Base-by-base conservation (phyloP, 1,284 basidiomycete species). In the Schizophyllum commune region DNA sequence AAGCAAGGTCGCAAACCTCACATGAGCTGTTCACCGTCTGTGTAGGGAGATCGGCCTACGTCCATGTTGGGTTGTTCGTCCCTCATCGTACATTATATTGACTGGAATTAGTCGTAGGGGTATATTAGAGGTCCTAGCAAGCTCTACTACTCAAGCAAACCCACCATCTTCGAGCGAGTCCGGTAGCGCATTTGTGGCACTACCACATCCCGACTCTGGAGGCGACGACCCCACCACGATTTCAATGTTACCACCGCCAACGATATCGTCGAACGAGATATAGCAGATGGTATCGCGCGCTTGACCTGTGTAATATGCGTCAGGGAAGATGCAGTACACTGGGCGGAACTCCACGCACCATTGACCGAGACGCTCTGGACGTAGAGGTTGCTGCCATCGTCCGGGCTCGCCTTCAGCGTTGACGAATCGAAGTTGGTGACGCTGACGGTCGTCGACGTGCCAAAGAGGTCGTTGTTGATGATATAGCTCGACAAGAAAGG, bases 401-500 rank as follows among this genome's bases (percentile, higher is more conserved):
- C 73, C 5, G 79, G 79, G 11, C 70, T 63, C 17, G 68, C 67
- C 5, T 63, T 62, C 9, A 82, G 65, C 8, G 75, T 72, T 4
- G 67, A 56, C 17, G 65, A 59, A 64, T 80, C 79, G 61, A 80
- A 80, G 22, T 71, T 71, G 9, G 63, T 63, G 7, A 80, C 77
- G 39, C 70, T 73, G 66, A 80, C 73, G 0, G 62, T 71, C 1
- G 80, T 80, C 6, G 65, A 62, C 0, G 75, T 78, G 56, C 70
- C 71, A 62, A 78, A 67, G 47, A 78, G 63, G 55, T 72, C 68
- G 64, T 80, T 80, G 58, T 66, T 68, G 52, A 80, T 63, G 5
- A 73, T 76, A 66, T 74, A 80, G 5, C 74, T 73, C 20, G 79
- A 79, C n/a, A 82, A 64, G 63, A 80, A 72, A 3, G 79, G 79